phyloP scores from a whole-genome alignment of 1,139 yeast species.

The Geotrichum fermentans region DNA sequence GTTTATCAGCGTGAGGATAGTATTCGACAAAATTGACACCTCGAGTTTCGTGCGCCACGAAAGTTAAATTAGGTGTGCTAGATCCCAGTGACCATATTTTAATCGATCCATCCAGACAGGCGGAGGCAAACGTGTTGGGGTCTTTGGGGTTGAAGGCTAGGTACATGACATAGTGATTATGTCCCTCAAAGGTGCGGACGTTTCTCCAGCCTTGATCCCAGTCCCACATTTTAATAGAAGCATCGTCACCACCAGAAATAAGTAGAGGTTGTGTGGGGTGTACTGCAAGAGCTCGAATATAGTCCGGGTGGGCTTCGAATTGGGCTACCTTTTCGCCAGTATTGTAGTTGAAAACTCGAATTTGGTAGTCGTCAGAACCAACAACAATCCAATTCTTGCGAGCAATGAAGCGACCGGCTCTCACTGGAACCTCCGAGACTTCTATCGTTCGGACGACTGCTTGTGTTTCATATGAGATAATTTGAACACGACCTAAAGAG shows the following conservation, averaged over 20 bases:
- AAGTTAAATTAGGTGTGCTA: constrained; percentile 82
- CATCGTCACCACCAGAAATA: constrained; percentile 87
- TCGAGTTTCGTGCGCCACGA: constrained; percentile 83
- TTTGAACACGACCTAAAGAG: constrained; percentile 62
- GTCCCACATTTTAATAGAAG: constrained; percentile 89
- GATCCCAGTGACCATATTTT: constrained; percentile 95
- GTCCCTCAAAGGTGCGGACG: constrained; percentile 92
- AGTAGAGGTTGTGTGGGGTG: constrained; percentile 91
- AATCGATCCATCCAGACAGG: constrained; percentile 92
- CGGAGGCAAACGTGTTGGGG: constrained; percentile 94
- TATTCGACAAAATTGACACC: constrained; percentile 96
- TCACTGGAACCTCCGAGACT: constrained; percentile 89
- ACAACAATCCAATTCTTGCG: constrained; percentile 96
- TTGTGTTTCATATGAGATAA: constrained; percentile 87
- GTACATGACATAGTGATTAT: constrained; percentile 91
- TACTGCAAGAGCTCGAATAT: constrained; percentile 85
- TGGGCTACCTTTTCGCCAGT: constrained; percentile 82
- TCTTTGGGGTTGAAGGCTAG: constrained; percentile 95
- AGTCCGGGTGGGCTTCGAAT: constrained; percentile 97
- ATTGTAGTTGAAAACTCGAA: constrained; percentile 89
- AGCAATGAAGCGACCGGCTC: constrained; percentile 92
- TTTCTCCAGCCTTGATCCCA: constrained; percentile 87
- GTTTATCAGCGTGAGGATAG: constrained; percentile 95
- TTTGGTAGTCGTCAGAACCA: constrained; percentile 92
- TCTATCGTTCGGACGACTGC: constrained; percentile 65